Percentiles rank a stretch among this genome's conserved stretches.
phyloP scores from a whole-genome alignment of 176 grass and related monocot species.

The Triticum turgidum region DNA sequence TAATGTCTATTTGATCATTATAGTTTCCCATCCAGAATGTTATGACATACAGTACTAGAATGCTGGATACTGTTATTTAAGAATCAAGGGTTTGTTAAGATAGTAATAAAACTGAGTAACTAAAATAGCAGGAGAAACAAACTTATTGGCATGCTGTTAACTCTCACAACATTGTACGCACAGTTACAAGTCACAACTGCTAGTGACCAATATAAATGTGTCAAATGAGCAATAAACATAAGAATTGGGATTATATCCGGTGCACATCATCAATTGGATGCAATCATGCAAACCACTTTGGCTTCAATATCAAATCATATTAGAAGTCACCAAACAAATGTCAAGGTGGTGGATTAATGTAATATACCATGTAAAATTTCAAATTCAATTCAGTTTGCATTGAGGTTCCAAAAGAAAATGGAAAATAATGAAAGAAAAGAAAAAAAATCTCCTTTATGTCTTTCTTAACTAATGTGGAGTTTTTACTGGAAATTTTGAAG shows the following conservation, averaged over 20 bases:
- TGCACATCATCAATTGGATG: not conserved
- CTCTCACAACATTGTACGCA: not conserved
- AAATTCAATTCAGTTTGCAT: not conserved
- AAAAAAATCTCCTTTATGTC: not conserved
- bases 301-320: slow-evolving; percentile 2
- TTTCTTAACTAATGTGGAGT: not conserved
- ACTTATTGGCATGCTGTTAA: not conserved
- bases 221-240: not conserved
- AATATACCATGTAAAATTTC: not conserved
- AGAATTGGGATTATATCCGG: not conserved
- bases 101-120: not conserved
- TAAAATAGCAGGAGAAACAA: not conserved
- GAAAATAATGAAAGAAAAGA: not conserved
- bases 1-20: not conserved
- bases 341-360: not conserved
- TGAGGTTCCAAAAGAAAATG: not conserved
- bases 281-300: not conserved
- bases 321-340: not conserved
- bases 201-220: not conserved
- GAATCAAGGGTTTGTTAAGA: not conserved
- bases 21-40: not conserved
- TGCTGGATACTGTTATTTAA: not conserved
- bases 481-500: not conserved
- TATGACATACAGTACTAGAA: not conserved
- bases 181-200: not conserved